phyloP scores from a whole-genome alignment of 129 eudicot species.

The Scalesia atractyloides region DNA sequence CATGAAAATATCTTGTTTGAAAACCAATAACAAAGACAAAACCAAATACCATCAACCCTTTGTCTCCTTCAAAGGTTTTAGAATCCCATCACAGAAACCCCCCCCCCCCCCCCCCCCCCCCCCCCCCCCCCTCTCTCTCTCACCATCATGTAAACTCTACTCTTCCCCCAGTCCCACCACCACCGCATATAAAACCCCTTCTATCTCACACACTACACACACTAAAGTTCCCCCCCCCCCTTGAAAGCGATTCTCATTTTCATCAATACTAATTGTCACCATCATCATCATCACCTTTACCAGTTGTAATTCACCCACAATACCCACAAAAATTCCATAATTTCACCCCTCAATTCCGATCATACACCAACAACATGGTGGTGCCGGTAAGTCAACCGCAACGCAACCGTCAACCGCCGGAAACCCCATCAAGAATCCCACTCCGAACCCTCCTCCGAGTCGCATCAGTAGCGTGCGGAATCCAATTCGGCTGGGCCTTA shows the following conservation, averaged over 20 bases:
- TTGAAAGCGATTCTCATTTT: no score
- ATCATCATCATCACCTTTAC: no score
- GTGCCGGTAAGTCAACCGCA: slow-evolving; percentile 46
- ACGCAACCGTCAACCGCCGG: slow-evolving; percentile 33
- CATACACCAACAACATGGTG: slow-evolving; percentile 26
- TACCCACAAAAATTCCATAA: no score
- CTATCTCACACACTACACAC: slow-evolving; percentile 15
- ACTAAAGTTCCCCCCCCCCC: no score
- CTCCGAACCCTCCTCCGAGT: slow-evolving; percentile 68
- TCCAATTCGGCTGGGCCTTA: slow-evolving; percentile 98
- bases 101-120: slow-evolving; percentile 30
- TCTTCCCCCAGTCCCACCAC: slow-evolving; percentile 32
- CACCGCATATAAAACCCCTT: not conserved
- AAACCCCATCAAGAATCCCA: slow-evolving; percentile 38
- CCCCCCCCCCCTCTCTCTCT: slow-evolving; percentile 28
- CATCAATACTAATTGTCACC: no score
- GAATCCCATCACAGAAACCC: slow-evolving; percentile 27
- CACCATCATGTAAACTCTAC: slow-evolving; percentile 24
- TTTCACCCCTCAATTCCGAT: no score
- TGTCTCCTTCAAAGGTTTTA: not conserved
- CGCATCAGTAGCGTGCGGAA: slow-evolving; percentile 90
- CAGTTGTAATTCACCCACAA: no score
- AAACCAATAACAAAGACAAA: not conserved
- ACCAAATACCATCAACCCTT: not conserved
- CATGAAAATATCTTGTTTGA: no score